A percentile compares a stretch with the other conserved stretches of the same genome.
Evolutionary conservation across 257 asterid genomes (phyloP).

Genomic region (Scutellaria barbata): DNA sequence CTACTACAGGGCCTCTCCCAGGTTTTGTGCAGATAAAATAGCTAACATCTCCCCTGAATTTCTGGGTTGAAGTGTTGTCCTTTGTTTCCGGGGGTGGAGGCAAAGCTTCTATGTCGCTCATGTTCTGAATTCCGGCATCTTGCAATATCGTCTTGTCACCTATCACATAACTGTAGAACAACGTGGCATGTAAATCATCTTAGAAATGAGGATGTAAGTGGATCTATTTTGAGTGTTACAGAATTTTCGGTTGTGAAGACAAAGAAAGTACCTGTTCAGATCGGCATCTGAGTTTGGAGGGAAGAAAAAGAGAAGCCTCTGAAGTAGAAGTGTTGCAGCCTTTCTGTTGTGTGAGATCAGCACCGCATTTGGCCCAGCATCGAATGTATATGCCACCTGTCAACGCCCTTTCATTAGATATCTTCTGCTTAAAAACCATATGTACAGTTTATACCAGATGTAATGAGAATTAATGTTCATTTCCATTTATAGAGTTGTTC

Average conservation of each 20-base stretch:
- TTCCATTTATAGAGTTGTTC: not conserved
- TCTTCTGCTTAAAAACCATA: not conserved
- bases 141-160: constrained; percentile 85
- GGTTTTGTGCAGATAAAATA: constrained; percentile 76
- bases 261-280: constrained; percentile 59
- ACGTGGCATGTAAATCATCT: not conserved
- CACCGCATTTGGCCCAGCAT: constrained; percentile 97
- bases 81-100: constrained; percentile 81
- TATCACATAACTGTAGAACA: constrained; percentile 69
- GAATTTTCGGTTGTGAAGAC: not conserved
- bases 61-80: constrained; percentile 55
- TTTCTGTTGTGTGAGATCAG: constrained; percentile 79
- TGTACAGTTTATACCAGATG: not conserved
- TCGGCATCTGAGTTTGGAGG: constrained; percentile 84
- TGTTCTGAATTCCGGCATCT: constrained; percentile 76
- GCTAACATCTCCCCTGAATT: constrained; percentile 77
- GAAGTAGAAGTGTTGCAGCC: constrained; percentile 69
- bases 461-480: not conserved
- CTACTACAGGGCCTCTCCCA: constrained; percentile 76
- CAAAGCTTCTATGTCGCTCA: constrained; percentile 74
- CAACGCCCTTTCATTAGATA: not conserved
- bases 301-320: constrained; percentile 78
- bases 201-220: constrained; percentile 26
- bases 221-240: constrained; percentile 37
- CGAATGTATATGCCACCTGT: constrained; percentile 94